Base-by-base conservation (phyloP, 2,329 filamentous ascomycete species). In the Lasiodiplodia citricola region DNA sequence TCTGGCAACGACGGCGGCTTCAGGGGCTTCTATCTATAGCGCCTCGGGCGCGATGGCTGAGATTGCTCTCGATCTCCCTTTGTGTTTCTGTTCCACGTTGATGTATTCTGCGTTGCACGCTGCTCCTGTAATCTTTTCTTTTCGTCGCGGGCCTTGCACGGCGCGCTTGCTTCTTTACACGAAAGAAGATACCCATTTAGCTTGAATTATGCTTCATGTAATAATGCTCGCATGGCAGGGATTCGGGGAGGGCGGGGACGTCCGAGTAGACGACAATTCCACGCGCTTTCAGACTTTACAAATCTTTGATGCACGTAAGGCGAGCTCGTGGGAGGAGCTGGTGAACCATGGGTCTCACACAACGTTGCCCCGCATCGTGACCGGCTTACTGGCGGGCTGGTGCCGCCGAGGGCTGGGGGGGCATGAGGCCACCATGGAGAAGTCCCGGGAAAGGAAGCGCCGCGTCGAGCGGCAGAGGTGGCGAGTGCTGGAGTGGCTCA, bases 1-100 rank as follows among this genome's bases (percentile, higher is more conserved):
- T 60, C 65, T 67, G 41, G 65, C 41, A 67, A 67, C 65, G 37
- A 67, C 52, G 38, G 63, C 51, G 52, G 63, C 63, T 55, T 66
- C 51, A 56, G 31, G 50, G 18, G 50, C 63, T 35, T 56, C 52
- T 64, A 52, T 64, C 38, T 64, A 64, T 52, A 64, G 60, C 60
- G 60, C 58, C 47, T 28, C 8, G 44, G 41, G 41, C 58, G 58
- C 25, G 28, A 44, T 47, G 62, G 50, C 63, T 55, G 51, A 47
- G 63, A 66, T 66, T 56, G 51, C 63, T 64, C 60, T 25, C 60
- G 47, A 52, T 64, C 52, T 64, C 60, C 18, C 31, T 64, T 64
- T 37, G 60, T 52, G 31, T 13, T 52, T 51, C 8, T 52, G 60
- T 64, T 52, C 60, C 60, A n/a, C 13, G 47, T 64, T 64, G 47